Base-by-base conservation (phyloP, 2,329 filamentous ascomycete genomes). In the Aspergillus jensenii region DNA sequence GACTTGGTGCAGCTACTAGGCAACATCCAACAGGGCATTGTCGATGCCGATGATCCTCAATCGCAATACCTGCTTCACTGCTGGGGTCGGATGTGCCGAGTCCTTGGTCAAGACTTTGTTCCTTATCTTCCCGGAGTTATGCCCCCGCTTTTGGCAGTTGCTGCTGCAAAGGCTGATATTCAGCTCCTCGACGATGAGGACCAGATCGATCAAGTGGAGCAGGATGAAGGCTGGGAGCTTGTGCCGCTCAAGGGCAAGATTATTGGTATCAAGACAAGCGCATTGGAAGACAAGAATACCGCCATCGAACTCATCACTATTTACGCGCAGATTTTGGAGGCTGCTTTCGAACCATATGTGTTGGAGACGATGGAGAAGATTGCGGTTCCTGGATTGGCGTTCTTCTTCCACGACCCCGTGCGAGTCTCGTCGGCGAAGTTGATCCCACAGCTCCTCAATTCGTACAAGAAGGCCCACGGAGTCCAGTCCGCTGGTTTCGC, bases 351-450 rank as follows among this genome's bases (percentile, higher is more conserved):
- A 54, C 91, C 90, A 1, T 98, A 96, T 65, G 93, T 96, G 52
- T 82, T 88, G 45, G 89, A 96, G 59, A 96, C 96, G 58, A 95
- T 98, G 90, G 91, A 96, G 75, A 95, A 95, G 78, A 96, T 99
- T 71, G 93, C 93, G 2, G 81, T 99, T 21, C 93, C 95, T 7
- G 92, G 95, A 19, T 84, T 99, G 48, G 90, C 92, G 3, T 99
- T 99, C 82, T 99, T 98, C 82, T 99, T 99, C 86, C 95, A 99
- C 76, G 95, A 99, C 71, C 93, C 95, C 0, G 95, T 98, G 56
- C 88, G 95, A 54, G 93, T 96, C 52, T 93, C 96, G 37, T 96
- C 95, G 4, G 93, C 95, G 25, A 96, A 96, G 78, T 87, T 96
- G 66, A 90, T 99, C 6, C 95, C 95, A 15, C 91, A 96, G 73